Percentiles rank a stretch among this genome's conserved stretches.
These are phyloP conservation scores for Phycomyces blakesleeanus DNA, from an alignment of 192 early-diverging fungal genomes.

Conservation along the genomic window DNA sequence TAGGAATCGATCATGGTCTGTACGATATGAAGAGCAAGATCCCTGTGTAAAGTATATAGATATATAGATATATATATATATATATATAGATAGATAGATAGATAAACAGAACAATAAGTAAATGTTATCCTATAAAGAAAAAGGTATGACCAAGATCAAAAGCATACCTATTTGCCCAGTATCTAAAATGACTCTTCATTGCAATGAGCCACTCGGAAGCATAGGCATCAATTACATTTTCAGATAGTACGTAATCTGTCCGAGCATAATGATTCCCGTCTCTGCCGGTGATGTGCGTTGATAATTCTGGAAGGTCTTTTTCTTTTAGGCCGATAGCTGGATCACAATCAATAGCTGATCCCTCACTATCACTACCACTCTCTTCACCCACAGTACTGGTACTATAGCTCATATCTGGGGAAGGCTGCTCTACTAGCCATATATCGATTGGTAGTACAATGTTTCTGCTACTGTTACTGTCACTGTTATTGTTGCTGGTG, in stretches of 20 bases:
- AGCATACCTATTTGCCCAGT: slow-evolving; percentile 46
- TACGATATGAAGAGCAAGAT: slow-evolving; percentile 18
- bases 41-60: too few species aligned
- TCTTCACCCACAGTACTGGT: too few species aligned
- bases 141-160: not conserved
- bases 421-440: too few species aligned
- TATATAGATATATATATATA: too few species aligned
- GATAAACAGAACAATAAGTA: not conserved
- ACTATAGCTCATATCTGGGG: too few species aligned
- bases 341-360: not conserved
- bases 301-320: not conserved
- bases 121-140: too few species aligned
- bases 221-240: slow-evolving; percentile 44
- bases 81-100: too few species aligned
- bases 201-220: slow-evolving; percentile 46
- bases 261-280: slow-evolving; percentile 23
- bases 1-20: slow-evolving; percentile 6
- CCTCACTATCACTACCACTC: too few species aligned
- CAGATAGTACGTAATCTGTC: slow-evolving; percentile 44
- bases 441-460: too few species aligned
- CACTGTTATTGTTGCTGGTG: too few species aligned
- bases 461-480: too few species aligned
- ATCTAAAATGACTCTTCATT: slow-evolving; percentile 47
- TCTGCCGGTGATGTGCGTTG: slow-evolving; percentile 12
- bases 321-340: not conserved